Percentiles rank a stretch among this genome's conserved stretches.
Conservation (phyloP, 2,329 filamentous ascomycete species). For the Xylaria sp. region DNA sequence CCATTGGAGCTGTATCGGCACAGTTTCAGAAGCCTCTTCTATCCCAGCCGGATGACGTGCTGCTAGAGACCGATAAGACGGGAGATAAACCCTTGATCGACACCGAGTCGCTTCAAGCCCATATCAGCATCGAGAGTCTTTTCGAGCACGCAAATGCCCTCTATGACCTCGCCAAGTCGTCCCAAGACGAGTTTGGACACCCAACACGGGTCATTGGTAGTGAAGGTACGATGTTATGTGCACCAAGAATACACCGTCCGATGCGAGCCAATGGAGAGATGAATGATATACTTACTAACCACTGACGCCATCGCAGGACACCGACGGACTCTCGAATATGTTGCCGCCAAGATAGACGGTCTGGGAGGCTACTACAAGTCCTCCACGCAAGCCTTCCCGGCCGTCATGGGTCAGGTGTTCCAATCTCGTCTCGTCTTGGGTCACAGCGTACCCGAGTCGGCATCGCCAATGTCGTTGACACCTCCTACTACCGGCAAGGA, state of each 20-base stretch:
- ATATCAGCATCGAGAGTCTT: slow-evolving; percentile 66
- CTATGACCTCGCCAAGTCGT: slow-evolving; percentile 69
- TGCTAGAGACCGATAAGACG: slow-evolving; percentile 25
- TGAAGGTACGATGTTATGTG: slow-evolving; percentile 55
- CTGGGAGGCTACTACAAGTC: slow-evolving; percentile 70
- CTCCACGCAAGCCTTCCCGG: slow-evolving; percentile 71
- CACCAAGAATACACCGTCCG: background rate
- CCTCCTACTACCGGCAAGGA: slow-evolving; percentile 70
- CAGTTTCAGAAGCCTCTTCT: slow-evolving; percentile 44
- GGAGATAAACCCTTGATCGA: slow-evolving; percentile 56
- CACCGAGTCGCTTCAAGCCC: slow-evolving; percentile 64
- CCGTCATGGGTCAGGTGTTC: slow-evolving; percentile 68
- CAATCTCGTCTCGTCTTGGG: slow-evolving; percentile 68
- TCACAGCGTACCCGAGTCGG: slow-evolving; percentile 59
- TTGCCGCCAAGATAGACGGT: slow-evolving; percentile 63
- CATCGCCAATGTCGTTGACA: slow-evolving; percentile 70
- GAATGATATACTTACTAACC: slow-evolving; percentile 16
- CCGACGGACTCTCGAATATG: slow-evolving; percentile 70
- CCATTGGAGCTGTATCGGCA: slow-evolving; percentile 29
- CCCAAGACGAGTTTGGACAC: slow-evolving; percentile 69
- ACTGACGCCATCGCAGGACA: slow-evolving; percentile 60
- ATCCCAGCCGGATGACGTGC: slow-evolving; percentile 32
- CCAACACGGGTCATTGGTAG: slow-evolving; percentile 78
- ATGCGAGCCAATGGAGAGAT: background rate
- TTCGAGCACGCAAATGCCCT: slow-evolving; percentile 68